Percentiles rank a stretch among this genome's conserved stretches.
Evolutionary conservation across 2,329 filamentous ascomycete genomes (phyloP).

Genomic region (Aureobasidium pullulans): DNA sequence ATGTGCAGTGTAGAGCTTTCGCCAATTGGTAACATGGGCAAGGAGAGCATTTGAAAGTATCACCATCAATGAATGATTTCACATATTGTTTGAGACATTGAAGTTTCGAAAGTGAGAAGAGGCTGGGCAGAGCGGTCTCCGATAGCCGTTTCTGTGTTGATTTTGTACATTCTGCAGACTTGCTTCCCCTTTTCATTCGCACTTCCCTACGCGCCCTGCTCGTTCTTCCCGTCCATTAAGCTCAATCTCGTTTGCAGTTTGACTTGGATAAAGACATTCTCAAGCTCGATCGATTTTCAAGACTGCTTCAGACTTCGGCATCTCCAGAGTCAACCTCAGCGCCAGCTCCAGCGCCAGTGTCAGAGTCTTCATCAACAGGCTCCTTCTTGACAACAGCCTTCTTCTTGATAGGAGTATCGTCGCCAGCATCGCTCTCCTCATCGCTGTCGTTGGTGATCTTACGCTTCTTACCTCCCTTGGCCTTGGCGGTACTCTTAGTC

Average conservation of each 20-base stretch:
- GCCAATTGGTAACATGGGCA: no score
- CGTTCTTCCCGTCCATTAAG: background rate
- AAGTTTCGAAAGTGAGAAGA: no score
- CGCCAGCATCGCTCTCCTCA: background rate
- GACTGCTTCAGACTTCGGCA: background rate
- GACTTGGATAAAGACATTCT: background rate
- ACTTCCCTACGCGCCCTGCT: background rate
- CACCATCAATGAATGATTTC: no score
- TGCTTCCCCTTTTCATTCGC: background rate
- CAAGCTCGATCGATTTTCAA: background rate
- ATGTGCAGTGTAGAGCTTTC: no score
- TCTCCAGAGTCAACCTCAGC: background rate
- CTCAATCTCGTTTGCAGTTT: background rate
- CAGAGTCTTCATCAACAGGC: background rate
- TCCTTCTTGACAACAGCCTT: conserved; percentile 1
- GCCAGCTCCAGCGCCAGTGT: background rate
- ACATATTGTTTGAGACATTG: no score
- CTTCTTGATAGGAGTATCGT: background rate
- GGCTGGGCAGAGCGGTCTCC: no score
- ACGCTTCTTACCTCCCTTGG: conserved; percentile 8
- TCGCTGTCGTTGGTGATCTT: conserved; percentile 7
- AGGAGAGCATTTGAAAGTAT: no score
- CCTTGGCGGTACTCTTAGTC: background rate
- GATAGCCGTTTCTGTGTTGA: background rate
- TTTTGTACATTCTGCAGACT: background rate